Evolutionary conservation across 2,329 filamentous ascomycete genomes (phyloP).

Genomic region (Fusarium sp.): DNA sequence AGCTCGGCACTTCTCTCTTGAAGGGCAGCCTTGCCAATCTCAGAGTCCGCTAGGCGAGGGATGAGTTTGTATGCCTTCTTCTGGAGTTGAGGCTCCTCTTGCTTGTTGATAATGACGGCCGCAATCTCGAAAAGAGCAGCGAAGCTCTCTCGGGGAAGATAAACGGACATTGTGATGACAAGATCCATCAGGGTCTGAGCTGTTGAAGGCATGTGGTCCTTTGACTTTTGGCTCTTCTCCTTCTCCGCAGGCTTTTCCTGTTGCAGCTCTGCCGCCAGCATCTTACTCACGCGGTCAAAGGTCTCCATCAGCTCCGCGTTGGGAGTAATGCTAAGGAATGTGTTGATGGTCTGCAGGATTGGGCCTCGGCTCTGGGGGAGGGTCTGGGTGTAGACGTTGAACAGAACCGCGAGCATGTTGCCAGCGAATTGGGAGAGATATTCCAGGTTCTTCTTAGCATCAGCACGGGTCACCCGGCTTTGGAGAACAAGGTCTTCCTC

Average conservation of each 20-base stretch:
- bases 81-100: constrained; percentile 91
- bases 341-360: constrained; percentile 94
- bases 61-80: constrained; percentile 99
- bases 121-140: constrained; percentile 89
- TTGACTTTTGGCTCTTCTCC: constrained; percentile 73
- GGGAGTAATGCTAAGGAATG: constrained; percentile 91
- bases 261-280: constrained; percentile 82
- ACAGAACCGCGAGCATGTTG: constrained; percentile 95
- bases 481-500: constrained; percentile 84
- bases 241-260: constrained; percentile 71
- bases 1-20: constrained; percentile 83
- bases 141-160: constrained; percentile 91
- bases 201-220: constrained; percentile 88
- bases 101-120: constrained; percentile 83
- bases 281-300: constrained; percentile 87
- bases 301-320: constrained; percentile 86
- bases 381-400: constrained; percentile 98
- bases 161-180: constrained; percentile 95
- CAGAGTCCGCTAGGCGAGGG: constrained; percentile 87
- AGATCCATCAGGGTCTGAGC: constrained; percentile 97
- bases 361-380: constrained; percentile 92
- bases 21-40: constrained; percentile 83
- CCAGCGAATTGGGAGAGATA: constrained; percentile 85
- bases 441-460: constrained; percentile 85
- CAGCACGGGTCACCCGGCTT: constrained; percentile 81